Percentiles rank a stretch among this genome's conserved stretches.
phyloP scores from a whole-genome alignment of 257 asterid genomes.

The Solanum bulbocastanum region DNA sequence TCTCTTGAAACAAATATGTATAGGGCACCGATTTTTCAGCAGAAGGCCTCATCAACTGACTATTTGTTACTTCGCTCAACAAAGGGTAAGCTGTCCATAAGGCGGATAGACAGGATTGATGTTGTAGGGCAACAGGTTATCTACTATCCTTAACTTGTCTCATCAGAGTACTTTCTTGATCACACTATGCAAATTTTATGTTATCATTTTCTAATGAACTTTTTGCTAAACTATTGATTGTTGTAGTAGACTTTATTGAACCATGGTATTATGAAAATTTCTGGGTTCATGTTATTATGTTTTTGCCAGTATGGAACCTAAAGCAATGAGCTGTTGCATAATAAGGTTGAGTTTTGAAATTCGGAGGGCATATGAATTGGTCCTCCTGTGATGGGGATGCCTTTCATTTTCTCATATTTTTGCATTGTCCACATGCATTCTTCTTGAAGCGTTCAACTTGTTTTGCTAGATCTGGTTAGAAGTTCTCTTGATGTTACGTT shows the following conservation, averaged over 20 bases:
- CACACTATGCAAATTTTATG: neutral
- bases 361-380: neutral
- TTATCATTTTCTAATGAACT: neutral
- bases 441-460: neutral
- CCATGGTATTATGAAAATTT: neutral
- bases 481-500: neutral
- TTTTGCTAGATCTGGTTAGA: neutral
- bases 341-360: neutral
- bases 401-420: neutral
- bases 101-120: constrained; percentile 96
- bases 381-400: neutral
- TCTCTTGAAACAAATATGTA: constrained; percentile 95
- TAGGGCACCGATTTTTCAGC: constrained; percentile 90
- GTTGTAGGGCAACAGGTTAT: constrained; percentile 97
- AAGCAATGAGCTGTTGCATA: neutral
- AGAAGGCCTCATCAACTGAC: constrained; percentile 81
- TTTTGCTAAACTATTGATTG: neutral
- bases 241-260: neutral
- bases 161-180: neutral
- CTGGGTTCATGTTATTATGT: neutral
- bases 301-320: neutral
- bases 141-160: neutral
- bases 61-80: constrained; percentile 92
- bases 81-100: constrained; percentile 95
- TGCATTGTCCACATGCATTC: neutral